Evolutionary conservation across 2,329 filamentous ascomycete species (phyloP), one percentile per base, ranked within the genome.

Genomic region (Alternaria metachromatica): DNA sequence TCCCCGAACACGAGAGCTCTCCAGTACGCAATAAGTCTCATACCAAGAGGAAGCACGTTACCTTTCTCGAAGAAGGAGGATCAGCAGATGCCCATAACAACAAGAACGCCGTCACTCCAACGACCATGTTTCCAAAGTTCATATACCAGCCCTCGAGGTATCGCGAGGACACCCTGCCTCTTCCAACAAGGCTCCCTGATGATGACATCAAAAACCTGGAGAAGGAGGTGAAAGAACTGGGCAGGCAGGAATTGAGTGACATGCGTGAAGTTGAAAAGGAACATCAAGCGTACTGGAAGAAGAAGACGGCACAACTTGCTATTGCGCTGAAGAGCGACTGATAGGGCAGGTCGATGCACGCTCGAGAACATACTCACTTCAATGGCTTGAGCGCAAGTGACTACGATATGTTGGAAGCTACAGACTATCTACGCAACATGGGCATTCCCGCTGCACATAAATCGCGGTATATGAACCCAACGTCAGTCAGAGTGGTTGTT

Each of bases 281-380:
- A 15, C 58, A 75, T 48, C 55, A 66, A 58, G 58, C 59, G 43
- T 77, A 69, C 61, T 76, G 70, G 72, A 56, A 68, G 37, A 71
- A 60, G 66, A 78, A 78, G 68, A 63, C 65, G 23, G 53, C 55
- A 9, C 62, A 72, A 57, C 59, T 75, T 51, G 64, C 56, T 26
- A 37, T 55, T 51, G 62, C 57, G 21, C 48, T 73, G 51, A 50
- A 51, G 46, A 56, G 71, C 6, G 70, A 73, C 6, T 72, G 64
- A 73, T 46, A 2, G 11, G 0, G 25, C 18, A n/a, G 50, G 18
- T 21, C 41, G 10, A 33, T 48, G n/a, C 26, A n/a, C 2, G 11
- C 0, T 25, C 45, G 44, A 21, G 45, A 6, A n/a, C 1, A 25
- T 25, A 25, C 12, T 26, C 21, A 25, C 15, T 15, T 2, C 21